phyloP scores from a whole-genome alignment of 2,329 filamentous ascomycete species.

The Parascedosporium putredinis region DNA sequence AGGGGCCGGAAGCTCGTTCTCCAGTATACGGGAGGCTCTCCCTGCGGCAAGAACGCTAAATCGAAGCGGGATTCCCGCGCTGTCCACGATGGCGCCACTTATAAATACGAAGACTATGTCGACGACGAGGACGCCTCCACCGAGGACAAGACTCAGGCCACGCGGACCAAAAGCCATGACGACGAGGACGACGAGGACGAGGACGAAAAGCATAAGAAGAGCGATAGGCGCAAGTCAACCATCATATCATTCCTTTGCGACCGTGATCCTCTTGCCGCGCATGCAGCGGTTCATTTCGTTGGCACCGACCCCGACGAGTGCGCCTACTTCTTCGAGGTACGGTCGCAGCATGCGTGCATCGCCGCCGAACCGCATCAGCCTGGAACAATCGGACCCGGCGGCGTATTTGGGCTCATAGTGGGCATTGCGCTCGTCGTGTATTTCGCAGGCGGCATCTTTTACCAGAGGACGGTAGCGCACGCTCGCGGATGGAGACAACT shows the following conservation, averaged over 20 bases:
- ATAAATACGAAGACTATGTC: conserved; percentile 16
- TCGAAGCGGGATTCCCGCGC: conserved; percentile 21
- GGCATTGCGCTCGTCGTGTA: conserved; percentile 73
- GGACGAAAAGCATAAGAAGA: conserved; percentile 25
- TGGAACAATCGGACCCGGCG: conserved; percentile 57
- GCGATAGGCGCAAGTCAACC: conserved; percentile 57
- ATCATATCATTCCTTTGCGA: conserved; percentile 93
- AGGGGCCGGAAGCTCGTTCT: conserved; percentile 66
- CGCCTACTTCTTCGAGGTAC: conserved; percentile 90
- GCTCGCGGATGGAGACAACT: conserved; percentile 91
- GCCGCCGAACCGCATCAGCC: conserved; percentile 59
- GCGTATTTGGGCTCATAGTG: conserved; percentile 82
- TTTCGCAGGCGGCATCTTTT: conserved; percentile 83
- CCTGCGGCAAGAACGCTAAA: conserved; percentile 46
- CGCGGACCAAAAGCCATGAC: conserved; percentile 19
- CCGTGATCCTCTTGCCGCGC: conserved; percentile 58
- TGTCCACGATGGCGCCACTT: conserved; percentile 17
- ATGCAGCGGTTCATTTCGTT: conserved; percentile 71
- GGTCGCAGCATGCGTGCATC: conserved; percentile 71
- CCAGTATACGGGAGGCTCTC: conserved; percentile 68
- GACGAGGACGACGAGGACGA: conserved; percentile 18
- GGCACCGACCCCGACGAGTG: conserved; percentile 78
- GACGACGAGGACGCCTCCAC: conserved; percentile 26
- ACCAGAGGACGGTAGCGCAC: conserved; percentile 89
- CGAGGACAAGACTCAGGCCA: conserved; percentile 18